A percentile compares a stretch with the other conserved stretches of the same genome.
Conservation (phyloP, 805 yeast species). For the Monosporozyma yasuniensis region DNA sequence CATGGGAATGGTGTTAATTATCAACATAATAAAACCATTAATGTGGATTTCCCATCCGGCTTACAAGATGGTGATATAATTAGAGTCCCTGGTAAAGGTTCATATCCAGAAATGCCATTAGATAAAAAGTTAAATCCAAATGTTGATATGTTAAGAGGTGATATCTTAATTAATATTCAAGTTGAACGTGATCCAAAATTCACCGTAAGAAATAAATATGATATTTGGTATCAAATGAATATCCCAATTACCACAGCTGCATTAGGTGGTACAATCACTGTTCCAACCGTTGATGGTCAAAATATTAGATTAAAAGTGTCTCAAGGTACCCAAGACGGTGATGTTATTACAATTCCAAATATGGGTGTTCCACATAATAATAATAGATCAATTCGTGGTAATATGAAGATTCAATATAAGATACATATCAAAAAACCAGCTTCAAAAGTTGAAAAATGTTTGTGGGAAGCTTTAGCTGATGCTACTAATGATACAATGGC, state of each 20-base stretch:
- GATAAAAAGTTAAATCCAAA: constrained; percentile 42
- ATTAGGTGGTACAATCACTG: constrained; percentile 79
- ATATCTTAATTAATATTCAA: constrained; percentile 70
- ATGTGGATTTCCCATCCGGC: constrained; percentile 82
- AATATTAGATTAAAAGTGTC: constrained; percentile 70
- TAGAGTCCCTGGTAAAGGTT: constrained; percentile 83
- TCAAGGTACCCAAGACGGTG: constrained; percentile 74
- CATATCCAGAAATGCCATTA: constrained; percentile 69
- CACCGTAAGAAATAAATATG: constrained; percentile 49
- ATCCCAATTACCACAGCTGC: constrained; percentile 95
- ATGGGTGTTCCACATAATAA: constrained; percentile 70
- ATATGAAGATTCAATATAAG: constrained; percentile 63
- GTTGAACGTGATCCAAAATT: constrained; percentile 70
- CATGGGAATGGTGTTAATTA: constrained; percentile 78
- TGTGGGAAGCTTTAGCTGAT: constrained; percentile 91
- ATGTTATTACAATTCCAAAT: constrained; percentile 65
- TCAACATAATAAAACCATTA: constrained; percentile 57
- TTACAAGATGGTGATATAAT: constrained; percentile 78
- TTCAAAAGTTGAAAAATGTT: constrained; percentile 76
- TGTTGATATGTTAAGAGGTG: constrained; percentile 69
- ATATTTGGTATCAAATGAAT: constrained; percentile 54
- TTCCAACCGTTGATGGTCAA: constrained; percentile 86
- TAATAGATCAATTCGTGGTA: constrained; percentile 58
- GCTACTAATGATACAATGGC: constrained; percentile 76
- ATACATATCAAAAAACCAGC: constrained; percentile 67